Evolutionary conservation across 2,329 filamentous ascomycete genomes (phyloP), one percentile per base, ranked within the genome.

Genomic region (Diaporthe humulicola): DNA sequence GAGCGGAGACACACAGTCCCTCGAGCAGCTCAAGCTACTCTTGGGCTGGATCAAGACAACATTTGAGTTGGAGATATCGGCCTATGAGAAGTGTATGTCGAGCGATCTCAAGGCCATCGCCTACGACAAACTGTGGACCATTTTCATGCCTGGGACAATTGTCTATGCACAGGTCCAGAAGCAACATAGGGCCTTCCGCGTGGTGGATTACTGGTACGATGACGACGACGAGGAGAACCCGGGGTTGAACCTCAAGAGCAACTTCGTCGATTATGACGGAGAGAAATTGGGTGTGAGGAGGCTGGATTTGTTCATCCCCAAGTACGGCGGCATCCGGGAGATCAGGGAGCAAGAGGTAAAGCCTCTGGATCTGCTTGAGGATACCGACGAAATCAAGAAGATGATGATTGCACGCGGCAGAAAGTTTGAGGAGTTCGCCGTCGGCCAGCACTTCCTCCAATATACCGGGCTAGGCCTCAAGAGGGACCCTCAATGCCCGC

Each of bases 181-280:
- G 28, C 79, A 82, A 58, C 66, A 79, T 52, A 80, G 82, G 22
- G 81, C 80, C 6, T 83, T 81, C 74, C 80, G 79, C 36, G 75
- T 83, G 9, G 56, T 73, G 6, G 78, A 76, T 42, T 80, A 78
- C 76, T 78, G 77, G 70, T 83, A 83, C 54, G 76, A 78, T 52
- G 36, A 73, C 17, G 81, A 83, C 50, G 77, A 78, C 22, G 38
- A 73, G 9, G 71, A 78, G 1, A 57, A 73, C 3, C 78, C 79
- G 0, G 74, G 77, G 2, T 78, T 83, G 7, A 75, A 77, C 22
- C 71, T 84, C 30, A 67, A 75, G 2, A 75, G 78, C 9, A 40
- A 75, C 3, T 84, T 80, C 67, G 77, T 83, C 36, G 83, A 84
- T 75, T 84, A 80, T 33, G 81, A 85, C 67, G 83, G 84, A n/a